Evolutionary conservation across 1,284 basidiomycete species (phyloP).

Genomic region (Malassezia psittaci): DNA sequence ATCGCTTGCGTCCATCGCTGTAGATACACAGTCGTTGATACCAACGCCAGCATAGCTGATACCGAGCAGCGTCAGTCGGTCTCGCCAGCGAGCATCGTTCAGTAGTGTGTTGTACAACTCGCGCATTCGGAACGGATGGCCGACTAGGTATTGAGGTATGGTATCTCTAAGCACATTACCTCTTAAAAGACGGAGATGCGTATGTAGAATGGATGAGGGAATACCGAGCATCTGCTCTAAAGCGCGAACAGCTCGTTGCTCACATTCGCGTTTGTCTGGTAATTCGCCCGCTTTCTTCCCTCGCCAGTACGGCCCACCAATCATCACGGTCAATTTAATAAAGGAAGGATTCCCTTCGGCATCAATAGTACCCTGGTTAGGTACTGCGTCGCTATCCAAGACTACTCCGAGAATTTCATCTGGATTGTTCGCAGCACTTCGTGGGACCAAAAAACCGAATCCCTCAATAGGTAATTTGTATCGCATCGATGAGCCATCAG

Average conservation of each 20-base stretch:
- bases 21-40: constrained; percentile 69
- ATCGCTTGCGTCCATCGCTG: constrained; percentile 12
- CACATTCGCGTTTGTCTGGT: constrained; percentile 45
- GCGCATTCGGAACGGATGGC: constrained; percentile 62
- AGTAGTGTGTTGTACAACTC: constrained; percentile 55
- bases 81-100: constrained; percentile 50
- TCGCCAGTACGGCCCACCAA: constrained; percentile 60
- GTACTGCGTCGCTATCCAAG: constrained; percentile 56
- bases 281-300: constrained; percentile 27
- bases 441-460: constrained; percentile 87
- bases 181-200: constrained; percentile 45
- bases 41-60: constrained; percentile 81
- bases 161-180: constrained; percentile 59
- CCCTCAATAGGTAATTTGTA: constrained; percentile 66
- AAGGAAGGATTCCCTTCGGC: constrained; percentile 25
- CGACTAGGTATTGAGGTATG: constrained; percentile 71
- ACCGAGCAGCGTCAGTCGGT: constrained; percentile 64
- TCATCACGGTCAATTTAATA: constrained; percentile 76
- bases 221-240: constrained; percentile 30
- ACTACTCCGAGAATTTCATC: constrained; percentile 51
- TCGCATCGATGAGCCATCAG: constrained; percentile 59
- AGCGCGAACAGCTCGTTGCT: constrained; percentile 24
- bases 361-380: constrained; percentile 27
- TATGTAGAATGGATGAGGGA: constrained; percentile 14
- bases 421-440: constrained; percentile 55